phyloP scores from a whole-genome alignment of 2,329 filamentous ascomycete genomes.

The Talaromyces sp. region DNA sequence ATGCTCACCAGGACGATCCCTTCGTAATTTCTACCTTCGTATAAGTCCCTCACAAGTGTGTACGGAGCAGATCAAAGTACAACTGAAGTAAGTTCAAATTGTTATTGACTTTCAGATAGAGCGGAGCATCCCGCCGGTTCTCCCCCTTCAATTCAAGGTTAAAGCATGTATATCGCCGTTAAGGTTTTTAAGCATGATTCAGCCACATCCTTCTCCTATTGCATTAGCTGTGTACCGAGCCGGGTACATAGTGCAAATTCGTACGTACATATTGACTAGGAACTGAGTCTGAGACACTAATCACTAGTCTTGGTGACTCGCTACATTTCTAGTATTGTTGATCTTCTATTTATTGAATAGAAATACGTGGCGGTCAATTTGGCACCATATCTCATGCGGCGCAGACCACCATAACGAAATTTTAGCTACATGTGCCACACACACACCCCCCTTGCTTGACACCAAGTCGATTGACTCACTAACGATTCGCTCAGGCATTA shows the following conservation, averaged over 20 bases:
- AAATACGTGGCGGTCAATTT: neutral
- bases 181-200: constrained; percentile 18
- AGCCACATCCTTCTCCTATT: constrained; percentile 10
- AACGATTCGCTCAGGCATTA: neutral
- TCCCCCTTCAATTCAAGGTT: neutral
- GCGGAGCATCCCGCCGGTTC: neutral
- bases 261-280: neutral
- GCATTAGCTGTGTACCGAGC: neutral
- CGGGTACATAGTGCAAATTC: neutral
- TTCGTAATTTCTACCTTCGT: neutral
- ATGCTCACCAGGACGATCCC: constrained; percentile 1
- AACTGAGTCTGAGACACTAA: neutral
- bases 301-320: neutral
- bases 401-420: neutral
- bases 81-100: neutral
- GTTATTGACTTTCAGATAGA: neutral
- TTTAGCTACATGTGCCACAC: neutral
- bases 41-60: neutral
- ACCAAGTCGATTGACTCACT: neutral
- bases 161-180: constrained; percentile 11
- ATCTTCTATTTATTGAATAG: constrained; percentile 3
- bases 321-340: neutral
- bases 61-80: neutral
- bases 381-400: neutral
- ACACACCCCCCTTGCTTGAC: neutral